Base-by-base conservation (phyloP, 108 stramenopile species). In the Nannochloropsis gaditana region DNA sequence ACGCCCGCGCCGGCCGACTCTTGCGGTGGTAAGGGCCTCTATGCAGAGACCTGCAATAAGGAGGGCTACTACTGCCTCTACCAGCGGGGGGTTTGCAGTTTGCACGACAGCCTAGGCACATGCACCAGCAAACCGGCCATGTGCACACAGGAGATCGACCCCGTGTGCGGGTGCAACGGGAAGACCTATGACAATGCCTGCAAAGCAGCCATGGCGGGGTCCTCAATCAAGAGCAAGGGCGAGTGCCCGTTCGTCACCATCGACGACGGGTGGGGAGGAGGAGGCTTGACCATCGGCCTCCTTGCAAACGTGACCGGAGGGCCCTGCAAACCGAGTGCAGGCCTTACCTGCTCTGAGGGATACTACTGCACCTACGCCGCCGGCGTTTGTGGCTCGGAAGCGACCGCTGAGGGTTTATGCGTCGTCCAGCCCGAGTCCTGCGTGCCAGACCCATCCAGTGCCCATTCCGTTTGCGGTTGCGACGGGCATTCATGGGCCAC, bases 191-290 rank as follows among this genome's bases (percentile, higher is more conserved):
- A n/a, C 59, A 73, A 73, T 73, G 19, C 59, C n/a, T 73, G 59
- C 6, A 6, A 73, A n/a, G 59, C 59, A 15, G 15, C 59, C 6
- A 73, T 73, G 59, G 59, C 59, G 6, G 59, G 59, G n/a, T n/a
- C n/a, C n/a, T 73, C 59, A 2, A 73, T 73, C 8, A 73, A 73
- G 59, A 73, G 59, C 59, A 73, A 73, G 59, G 59, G 59, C 15
- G 59, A 73, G n/a, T 73, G 59, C n/a, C 59, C 59, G 15, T 8
- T 73, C 59, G 15, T 73, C 19, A 73, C 59, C 19, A 73, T 73
- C n/a, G 59, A 73, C 6, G 59, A 73, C 59, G 59, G 59, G 59
- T 73, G 59, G 59, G 59, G 59, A 73, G 59, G 59, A n/a, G 59
- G 59, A 73, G 6, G n/a, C 3, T 73, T 73, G 8, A 15, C 59